Percentiles rank a stretch among this genome's conserved stretches.
Conservation (phyloP, 2,329 filamentous ascomycete genomes). For the Pseudopyricularia cyperi region DNA sequence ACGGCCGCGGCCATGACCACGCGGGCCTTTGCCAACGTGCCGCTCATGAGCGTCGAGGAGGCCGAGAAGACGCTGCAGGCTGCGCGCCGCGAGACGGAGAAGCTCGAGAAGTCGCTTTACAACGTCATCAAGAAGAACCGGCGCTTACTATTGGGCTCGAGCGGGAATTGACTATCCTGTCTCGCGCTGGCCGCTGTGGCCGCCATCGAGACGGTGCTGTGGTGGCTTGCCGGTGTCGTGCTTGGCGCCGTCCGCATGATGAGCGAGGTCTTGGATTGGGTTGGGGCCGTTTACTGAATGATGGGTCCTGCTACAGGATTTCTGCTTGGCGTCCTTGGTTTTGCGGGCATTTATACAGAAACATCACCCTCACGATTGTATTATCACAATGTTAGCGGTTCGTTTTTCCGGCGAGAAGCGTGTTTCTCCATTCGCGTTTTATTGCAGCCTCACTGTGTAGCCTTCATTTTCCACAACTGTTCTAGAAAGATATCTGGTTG, state of each 20-base stretch:
- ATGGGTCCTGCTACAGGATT: neutral
- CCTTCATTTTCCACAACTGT: neutral
- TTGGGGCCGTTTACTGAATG: conserved; percentile 1
- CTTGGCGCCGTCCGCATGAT: neutral
- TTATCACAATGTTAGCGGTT: neutral
- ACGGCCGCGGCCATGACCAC: conserved; percentile 7
- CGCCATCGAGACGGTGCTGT: neutral
- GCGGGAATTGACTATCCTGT: conserved; percentile 2
- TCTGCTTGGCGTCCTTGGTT: neutral
- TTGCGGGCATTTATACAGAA: neutral
- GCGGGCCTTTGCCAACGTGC: conserved; percentile 31
- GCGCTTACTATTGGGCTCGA: conserved; percentile 27
- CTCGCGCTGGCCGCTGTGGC: neutral
- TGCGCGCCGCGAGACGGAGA: conserved; percentile 47
- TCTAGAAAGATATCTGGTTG: neutral
- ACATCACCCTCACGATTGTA: no score
- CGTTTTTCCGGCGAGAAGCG: neutral
- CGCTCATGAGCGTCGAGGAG: conserved; percentile 49
- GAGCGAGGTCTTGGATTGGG: conserved; percentile 2
- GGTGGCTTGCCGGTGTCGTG: neutral
- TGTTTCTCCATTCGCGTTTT: neutral
- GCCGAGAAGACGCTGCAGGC: conserved; percentile 41
- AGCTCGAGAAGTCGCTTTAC: conserved; percentile 48
- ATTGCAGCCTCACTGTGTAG: neutral
- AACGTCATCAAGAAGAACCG: conserved; percentile 47